Evolutionary conservation across 345 rosid species (phyloP), one percentile per base, ranked within the genome.

Genomic region (Boechera stricta): DNA sequence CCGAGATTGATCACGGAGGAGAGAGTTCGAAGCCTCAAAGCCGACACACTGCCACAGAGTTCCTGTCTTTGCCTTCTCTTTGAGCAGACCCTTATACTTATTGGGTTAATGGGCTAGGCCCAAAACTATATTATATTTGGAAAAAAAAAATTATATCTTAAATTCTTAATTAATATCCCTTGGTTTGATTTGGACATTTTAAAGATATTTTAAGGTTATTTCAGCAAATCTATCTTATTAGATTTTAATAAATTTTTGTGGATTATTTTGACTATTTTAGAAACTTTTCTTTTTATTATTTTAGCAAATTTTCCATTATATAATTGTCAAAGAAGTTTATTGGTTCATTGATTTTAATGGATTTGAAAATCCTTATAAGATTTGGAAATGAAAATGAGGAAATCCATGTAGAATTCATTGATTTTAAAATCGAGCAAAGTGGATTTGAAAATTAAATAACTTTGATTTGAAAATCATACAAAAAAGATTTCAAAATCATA

Each of bases 1-100:
- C 73, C 48, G 73, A 66, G 33, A 63, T 13, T 45, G 80, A 69
- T 54, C 41, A 70, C 75, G 75, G 80, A 35, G 75, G 75, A 70
- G 75, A 62, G 58, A 44, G 66, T 59, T 44, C 51, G 58, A 42
- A 60, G 28, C 52, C 47, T 13, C 55, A 15, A 36, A 55, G 62
- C 51, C 71, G 71, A 56, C 35, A 71, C 81, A 57, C 69, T 55
- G 76, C 53, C 60, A 58, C 69, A n/a, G 48, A 72, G 81, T 56
- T 78, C 64, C 47, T 61, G 39, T 69, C 12, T 67, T 4, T 0
- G 6, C 7, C 54, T 3, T 64, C 39, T 47, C 35, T 44, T 16
- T 24, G 32, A 54, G 18, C 39, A 62, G 62, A 56, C 53, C 21
- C 64, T 58, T 72, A 57, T 49, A 58, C 6, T 49, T 70, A 38